These are phyloP conservation scores for Zelonia costaricensis DNA, from an alignment of 208 protist genomes.

Conservation along the genomic window DNA sequence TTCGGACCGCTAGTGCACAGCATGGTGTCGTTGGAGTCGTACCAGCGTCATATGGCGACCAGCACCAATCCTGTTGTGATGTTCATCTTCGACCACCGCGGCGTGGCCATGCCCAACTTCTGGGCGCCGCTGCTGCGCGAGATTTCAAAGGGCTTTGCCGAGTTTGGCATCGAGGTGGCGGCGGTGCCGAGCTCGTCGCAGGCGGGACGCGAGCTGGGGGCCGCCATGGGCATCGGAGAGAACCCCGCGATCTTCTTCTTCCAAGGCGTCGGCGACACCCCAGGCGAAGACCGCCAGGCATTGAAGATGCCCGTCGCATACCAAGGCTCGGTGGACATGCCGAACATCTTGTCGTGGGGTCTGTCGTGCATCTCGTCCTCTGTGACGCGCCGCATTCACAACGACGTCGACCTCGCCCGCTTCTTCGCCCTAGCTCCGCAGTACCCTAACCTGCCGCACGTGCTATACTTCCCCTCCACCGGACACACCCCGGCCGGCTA, in stretches of 20 bases:
- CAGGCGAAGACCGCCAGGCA: not conserved
- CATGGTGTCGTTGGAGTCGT: slow-evolving; percentile 6
- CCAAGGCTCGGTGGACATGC: slow-evolving; percentile 11
- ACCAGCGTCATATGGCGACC: slow-evolving; percentile 14
- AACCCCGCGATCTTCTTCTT: slow-evolving; percentile 30
- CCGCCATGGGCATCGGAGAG: not conserved
- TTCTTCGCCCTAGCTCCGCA: slow-evolving; percentile 32
- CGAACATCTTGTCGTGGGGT: slow-evolving; percentile 28
- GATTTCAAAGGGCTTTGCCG: slow-evolving; percentile 13
- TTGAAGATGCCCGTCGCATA: slow-evolving; percentile 33
- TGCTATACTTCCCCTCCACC: slow-evolving; percentile 43
- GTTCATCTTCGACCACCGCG: slow-evolving; percentile 16
- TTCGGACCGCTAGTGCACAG: slow-evolving; percentile 17
- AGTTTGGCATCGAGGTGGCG: slow-evolving; percentile 28
- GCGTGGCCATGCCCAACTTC: not conserved
- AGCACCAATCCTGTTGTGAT: slow-evolving; percentile 20
- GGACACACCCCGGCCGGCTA: slow-evolving; percentile 28
- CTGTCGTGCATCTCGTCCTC: slow-evolving; percentile 32
- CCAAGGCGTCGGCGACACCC: slow-evolving; percentile 30
- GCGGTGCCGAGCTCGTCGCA: slow-evolving; percentile 14
- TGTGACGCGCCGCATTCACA: slow-evolving; percentile 33
- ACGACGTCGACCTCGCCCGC: slow-evolving; percentile 29
- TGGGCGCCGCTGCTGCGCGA: slow-evolving; percentile 30
- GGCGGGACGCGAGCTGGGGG: slow-evolving; percentile 12
- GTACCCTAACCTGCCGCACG: slow-evolving; percentile 36